Conservation (phyloP, 2,329 filamentous ascomycete species). For the Trichoderma sp. region DNA sequence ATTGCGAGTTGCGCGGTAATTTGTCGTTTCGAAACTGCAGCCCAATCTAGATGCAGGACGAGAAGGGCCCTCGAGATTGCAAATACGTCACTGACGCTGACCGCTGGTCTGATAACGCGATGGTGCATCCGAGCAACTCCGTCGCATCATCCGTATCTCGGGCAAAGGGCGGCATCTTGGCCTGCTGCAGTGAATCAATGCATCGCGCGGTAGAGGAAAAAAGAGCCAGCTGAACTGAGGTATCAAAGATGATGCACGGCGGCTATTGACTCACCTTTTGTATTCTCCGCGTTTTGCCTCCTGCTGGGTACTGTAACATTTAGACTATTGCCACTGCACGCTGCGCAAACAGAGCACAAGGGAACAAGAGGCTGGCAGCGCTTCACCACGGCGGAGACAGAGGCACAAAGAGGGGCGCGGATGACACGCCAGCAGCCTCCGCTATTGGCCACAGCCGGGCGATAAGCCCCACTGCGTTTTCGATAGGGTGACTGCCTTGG, state of each 20-base stretch:
- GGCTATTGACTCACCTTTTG: background rate
- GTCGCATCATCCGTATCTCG: background rate
- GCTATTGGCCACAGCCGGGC: background rate
- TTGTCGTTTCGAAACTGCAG: background rate
- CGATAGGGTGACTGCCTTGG: conserved; percentile 7
- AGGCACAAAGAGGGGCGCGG: background rate
- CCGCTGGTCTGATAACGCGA: conserved; percentile 16
- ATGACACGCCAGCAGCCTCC: conserved; percentile 10
- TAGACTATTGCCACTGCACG: background rate
- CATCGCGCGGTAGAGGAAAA: background rate
- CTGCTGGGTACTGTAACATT: background rate
- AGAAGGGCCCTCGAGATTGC: background rate
- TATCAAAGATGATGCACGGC: background rate
- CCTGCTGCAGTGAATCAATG: background rate
- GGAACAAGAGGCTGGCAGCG: background rate
- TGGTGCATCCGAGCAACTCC: background rate
- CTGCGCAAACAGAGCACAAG: background rate
- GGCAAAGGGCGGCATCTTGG: background rate
- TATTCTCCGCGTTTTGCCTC: background rate
- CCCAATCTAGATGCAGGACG: background rate
- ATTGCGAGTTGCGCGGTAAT: background rate
- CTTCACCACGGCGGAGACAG: background rate
- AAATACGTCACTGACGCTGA: conserved; percentile 15
- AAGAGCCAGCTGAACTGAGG: background rate
- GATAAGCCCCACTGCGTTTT: conserved; percentile 25